phyloP scores from a whole-genome alignment of 2,329 filamentous ascomycete species.

The Neurospora sp. region DNA sequence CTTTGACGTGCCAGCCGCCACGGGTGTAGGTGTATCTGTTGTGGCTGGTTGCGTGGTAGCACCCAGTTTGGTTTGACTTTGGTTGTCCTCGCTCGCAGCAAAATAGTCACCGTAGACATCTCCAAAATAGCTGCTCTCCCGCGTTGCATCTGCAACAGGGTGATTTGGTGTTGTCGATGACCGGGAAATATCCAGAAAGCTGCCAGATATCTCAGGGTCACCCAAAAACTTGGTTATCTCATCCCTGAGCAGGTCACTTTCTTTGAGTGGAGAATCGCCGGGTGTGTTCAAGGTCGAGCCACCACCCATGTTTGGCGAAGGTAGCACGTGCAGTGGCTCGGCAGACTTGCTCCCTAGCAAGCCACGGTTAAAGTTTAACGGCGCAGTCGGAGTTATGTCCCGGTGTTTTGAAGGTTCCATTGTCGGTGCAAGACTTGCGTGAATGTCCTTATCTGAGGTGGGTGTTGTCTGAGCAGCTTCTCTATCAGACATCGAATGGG shows the following conservation, averaged over 20 bases:
- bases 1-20: background rate
- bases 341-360: constrained; percentile 19
- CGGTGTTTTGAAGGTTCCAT: constrained; percentile 9
- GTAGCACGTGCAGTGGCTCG: constrained; percentile 24
- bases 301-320: constrained; percentile 28
- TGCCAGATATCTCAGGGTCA: constrained; percentile 29
- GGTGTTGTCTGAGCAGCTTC: background rate
- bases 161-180: constrained; percentile 15
- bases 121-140: constrained; percentile 55
- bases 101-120: constrained; percentile 62
- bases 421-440: constrained; percentile 12
- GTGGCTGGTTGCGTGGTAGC: background rate
- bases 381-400: constrained; percentile 33
- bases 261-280: constrained; percentile 47
- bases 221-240: constrained; percentile 66
- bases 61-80: constrained; percentile 2
- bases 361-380: constrained; percentile 32
- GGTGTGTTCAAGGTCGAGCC: constrained; percentile 37
- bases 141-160: constrained; percentile 10
- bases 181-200: constrained; percentile 4
- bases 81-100: constrained; percentile 37
- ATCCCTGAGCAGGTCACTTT: constrained; percentile 61
- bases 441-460: background rate
- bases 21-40: background rate
- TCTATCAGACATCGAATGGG: background rate